Evolutionary conservation across 805 yeast species (phyloP).

Genomic region (Yarrowia osloensis): DNA sequence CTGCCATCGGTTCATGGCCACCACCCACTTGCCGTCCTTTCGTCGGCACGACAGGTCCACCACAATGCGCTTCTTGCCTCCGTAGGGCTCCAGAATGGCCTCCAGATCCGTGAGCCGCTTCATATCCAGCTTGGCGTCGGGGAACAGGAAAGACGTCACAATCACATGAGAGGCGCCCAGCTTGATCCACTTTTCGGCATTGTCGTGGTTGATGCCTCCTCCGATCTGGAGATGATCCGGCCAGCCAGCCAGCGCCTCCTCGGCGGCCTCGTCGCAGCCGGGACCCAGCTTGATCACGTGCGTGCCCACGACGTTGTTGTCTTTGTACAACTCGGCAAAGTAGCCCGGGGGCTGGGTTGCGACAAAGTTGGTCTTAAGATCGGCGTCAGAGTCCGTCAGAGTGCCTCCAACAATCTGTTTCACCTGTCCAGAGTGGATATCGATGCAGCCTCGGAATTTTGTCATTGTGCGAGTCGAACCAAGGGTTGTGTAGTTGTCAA

Average conservation of each 20-base stretch:
- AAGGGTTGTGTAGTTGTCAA: not conserved
- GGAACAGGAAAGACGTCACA: conserved; percentile 88
- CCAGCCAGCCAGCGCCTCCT: conserved; percentile 72
- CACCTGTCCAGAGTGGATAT: conserved; percentile 91
- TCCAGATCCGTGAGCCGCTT: conserved; percentile 56
- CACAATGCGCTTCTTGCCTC: conserved; percentile 66
- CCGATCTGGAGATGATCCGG: conserved; percentile 80
- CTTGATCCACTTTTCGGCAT: conserved; percentile 78
- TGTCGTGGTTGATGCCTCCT: conserved; percentile 80
- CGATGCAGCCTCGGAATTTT: conserved; percentile 89
- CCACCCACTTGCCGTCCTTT: conserved; percentile 69
- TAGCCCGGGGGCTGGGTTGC: conserved; percentile 70
- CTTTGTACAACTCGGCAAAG: conserved; percentile 70
- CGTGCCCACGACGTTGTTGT: conserved; percentile 65
- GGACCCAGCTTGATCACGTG: conserved; percentile 93
- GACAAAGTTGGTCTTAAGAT: conserved; percentile 72
- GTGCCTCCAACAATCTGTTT: conserved; percentile 98
- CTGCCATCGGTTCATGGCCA: conserved; percentile 99
- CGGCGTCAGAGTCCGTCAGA: conserved; percentile 50
- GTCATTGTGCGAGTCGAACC: conserved; percentile 61
- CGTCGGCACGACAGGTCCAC: conserved; percentile 86
- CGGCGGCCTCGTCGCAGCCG: conserved; percentile 80
- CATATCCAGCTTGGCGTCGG: conserved; percentile 55
- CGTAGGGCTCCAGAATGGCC: conserved; percentile 44
- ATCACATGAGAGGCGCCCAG: conserved; percentile 82